Conservation (phyloP, 1,139 yeast species). For the Yamadazyma sp. region DNA sequence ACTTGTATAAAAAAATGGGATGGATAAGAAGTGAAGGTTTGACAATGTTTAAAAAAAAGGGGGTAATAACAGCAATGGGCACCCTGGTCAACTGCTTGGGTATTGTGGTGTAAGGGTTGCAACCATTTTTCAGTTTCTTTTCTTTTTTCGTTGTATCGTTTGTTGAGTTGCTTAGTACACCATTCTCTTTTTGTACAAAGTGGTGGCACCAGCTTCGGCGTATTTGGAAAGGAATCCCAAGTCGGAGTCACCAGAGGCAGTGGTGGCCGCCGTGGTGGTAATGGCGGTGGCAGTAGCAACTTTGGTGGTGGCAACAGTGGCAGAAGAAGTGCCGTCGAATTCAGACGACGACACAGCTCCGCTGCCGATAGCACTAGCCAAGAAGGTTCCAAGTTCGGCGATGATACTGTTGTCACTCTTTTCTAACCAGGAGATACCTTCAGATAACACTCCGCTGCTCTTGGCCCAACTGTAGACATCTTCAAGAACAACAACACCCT, state of each 20-base stretch:
- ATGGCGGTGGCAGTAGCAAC: constrained; percentile 16
- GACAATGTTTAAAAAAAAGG: neutral
- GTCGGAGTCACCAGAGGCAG: constrained; percentile 15
- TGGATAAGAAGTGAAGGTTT: neutral
- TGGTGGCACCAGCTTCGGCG: constrained; percentile 19
- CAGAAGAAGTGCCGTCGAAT: constrained; percentile 21
- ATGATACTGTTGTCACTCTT: constrained; percentile 27
- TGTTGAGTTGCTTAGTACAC: constrained; percentile 15
- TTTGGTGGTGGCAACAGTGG: constrained; percentile 10
- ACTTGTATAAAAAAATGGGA: neutral
- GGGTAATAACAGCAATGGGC: neutral
- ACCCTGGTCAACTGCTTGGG: neutral
- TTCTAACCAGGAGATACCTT: constrained; percentile 31
- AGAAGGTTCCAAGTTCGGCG: constrained; percentile 16
- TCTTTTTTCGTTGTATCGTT: no score
- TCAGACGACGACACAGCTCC: constrained; percentile 28
- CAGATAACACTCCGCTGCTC: constrained; percentile 35
- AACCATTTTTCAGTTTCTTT: no score
- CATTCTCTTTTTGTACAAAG: constrained; percentile 22
- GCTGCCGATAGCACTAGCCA: constrained; percentile 28
- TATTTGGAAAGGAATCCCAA: constrained; percentile 18
- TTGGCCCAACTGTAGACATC: constrained; percentile 43
- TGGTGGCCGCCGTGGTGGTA: constrained; percentile 12
- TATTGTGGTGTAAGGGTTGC: neutral
- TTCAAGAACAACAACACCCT: constrained; percentile 36